A percentile compares a stretch with the other conserved stretches of the same genome.
These are phyloP conservation scores for Elsinoe arachidis DNA, from an alignment of 2,329 filamentous ascomycete genomes.

Conservation along the genomic window DNA sequence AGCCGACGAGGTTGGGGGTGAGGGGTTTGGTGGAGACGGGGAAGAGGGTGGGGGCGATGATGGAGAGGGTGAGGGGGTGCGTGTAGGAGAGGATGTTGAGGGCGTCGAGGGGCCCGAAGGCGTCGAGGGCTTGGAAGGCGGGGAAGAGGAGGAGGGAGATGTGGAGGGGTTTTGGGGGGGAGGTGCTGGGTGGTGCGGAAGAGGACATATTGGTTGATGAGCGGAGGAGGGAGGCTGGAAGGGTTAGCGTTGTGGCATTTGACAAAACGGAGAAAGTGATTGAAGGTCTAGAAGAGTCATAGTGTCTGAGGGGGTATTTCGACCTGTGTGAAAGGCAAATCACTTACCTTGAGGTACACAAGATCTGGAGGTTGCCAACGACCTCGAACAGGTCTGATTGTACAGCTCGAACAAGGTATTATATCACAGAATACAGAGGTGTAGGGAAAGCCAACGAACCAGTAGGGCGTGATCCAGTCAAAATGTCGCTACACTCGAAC, in stretches of 20 bases:
- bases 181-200: background rate
- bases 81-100: constrained; percentile 15
- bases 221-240: background rate
- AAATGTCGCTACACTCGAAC: background rate
- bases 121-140: constrained; percentile 19
- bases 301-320: no score
- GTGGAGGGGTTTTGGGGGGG: background rate
- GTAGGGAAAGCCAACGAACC: no score
- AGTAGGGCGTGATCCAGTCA: no score
- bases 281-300: no score
- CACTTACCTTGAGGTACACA: no score
- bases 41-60: constrained; percentile 14
- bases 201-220: background rate
- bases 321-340: no score
- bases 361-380: no score
- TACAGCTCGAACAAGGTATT: no score
- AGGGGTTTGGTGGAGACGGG: constrained; percentile 13
- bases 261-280: no score
- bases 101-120: constrained; percentile 18
- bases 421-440: no score
- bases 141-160: constrained; percentile 18
- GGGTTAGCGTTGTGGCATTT: background rate
- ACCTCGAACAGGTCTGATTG: no score
- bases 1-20: background rate
- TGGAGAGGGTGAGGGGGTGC: constrained; percentile 13